Evolutionary conservation across 345 rosid genomes (phyloP).

Genomic region (Gossypium bickii): DNA sequence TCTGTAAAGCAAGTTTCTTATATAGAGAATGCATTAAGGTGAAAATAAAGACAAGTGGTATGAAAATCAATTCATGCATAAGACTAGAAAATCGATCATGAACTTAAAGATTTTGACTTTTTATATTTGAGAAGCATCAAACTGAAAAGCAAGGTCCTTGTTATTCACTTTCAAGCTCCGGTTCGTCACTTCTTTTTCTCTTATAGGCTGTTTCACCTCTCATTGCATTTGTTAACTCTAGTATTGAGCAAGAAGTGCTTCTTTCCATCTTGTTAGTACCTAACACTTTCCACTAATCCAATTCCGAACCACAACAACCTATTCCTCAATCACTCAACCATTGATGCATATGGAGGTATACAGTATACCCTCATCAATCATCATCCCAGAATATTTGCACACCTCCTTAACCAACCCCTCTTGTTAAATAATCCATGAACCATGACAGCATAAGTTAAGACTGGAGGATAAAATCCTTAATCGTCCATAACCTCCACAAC

Average conservation of each 20-base stretch:
- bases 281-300: conserved; percentile 52
- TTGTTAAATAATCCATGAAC: conserved; percentile 18
- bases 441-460: conserved; percentile 74
- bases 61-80: conserved; percentile 1
- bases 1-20: neutral
- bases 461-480: conserved; percentile 62
- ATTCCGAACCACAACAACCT: conserved; percentile 35
- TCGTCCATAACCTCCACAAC: conserved; percentile 65
- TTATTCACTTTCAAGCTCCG: conserved; percentile 38
- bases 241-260: conserved; percentile 57
- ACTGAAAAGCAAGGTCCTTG: neutral
- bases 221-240: conserved; percentile 62
- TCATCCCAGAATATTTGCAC: conserved; percentile 76
- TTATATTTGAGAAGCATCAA: neutral
- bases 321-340: conserved; percentile 71
- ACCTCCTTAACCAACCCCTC: conserved; percentile 69
- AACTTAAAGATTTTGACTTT: conserved; percentile 1
- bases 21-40: neutral
- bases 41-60: neutral
- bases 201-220: conserved; percentile 38
- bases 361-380: conserved; percentile 65
- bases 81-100: neutral
- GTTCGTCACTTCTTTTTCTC: conserved; percentile 30
- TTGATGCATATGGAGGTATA: conserved; percentile 67
- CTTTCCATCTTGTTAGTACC: conserved; percentile 69